phyloP scores from a whole-genome alignment of 2,329 filamentous ascomycete genomes.

The Botrytis deweyae region DNA sequence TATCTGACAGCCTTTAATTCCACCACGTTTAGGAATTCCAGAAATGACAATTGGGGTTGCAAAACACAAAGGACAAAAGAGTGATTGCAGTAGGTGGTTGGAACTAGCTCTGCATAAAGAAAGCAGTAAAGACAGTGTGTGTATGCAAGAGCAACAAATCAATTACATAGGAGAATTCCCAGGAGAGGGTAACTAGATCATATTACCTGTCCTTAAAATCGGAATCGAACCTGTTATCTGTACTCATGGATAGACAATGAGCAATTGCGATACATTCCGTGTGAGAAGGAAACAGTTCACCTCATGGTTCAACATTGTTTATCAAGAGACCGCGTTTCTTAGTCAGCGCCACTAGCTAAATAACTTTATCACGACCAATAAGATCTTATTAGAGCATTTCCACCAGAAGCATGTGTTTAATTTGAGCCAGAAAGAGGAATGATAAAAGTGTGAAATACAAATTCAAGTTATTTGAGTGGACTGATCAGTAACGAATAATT shows the following conservation, averaged over 20 bases:
- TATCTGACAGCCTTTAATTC: not conserved
- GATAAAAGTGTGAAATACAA: not conserved
- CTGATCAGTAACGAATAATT: not conserved
- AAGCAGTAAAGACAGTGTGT: not conserved
- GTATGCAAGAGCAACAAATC: not conserved
- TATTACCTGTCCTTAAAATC: not conserved
- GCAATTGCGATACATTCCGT: not conserved
- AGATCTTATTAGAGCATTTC: not conserved
- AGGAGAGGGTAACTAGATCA: not conserved
- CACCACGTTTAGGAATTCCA: not conserved
- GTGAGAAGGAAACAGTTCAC: not conserved
- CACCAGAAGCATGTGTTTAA: not conserved
- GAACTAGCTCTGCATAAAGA: not conserved
- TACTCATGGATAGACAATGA: not conserved
- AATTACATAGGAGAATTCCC: not conserved
- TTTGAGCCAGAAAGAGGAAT: not conserved
- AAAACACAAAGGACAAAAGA: not conserved
- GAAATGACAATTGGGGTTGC: not conserved
- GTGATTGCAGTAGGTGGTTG: not conserved
- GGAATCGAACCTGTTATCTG: not conserved
- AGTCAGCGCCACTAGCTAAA: not conserved
- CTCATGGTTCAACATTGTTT: not conserved
- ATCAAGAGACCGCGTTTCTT: not conserved
- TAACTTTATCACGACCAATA: not conserved
- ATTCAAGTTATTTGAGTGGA: not conserved